Conservation (phyloP, 75 land plant species). For the Sequoiadendron giganteum region DNA sequence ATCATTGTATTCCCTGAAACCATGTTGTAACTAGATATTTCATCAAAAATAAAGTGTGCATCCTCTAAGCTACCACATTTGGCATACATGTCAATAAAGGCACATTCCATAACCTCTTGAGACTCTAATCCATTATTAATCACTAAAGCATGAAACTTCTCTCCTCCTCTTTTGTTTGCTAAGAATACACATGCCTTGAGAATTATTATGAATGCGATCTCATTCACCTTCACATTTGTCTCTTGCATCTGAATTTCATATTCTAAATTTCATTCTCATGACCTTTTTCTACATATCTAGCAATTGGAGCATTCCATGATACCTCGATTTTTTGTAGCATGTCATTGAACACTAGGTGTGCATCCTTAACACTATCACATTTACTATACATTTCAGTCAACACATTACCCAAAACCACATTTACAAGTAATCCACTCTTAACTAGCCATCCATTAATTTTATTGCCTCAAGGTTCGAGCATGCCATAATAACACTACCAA, state of each 20-base stretch:
- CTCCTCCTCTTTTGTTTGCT: constrained; percentile 20
- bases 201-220: constrained; percentile 21
- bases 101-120: constrained; percentile 15
- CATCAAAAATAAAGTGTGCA: constrained; percentile 42
- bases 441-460: constrained; percentile 13
- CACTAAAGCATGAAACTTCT: constrained; percentile 21
- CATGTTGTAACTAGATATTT: constrained; percentile 40
- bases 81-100: constrained; percentile 41
- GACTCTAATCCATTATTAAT: constrained; percentile 18
- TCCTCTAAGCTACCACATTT: constrained; percentile 34
- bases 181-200: constrained; percentile 33
- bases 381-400: constrained; percentile 23
- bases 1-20: constrained; percentile 58
- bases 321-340: constrained; percentile 10
- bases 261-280: constrained; percentile 15
- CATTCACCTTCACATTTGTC: constrained; percentile 17
- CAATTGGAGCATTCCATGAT: constrained; percentile 41
- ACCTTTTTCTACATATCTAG: constrained; percentile 24
- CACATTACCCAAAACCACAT: constrained; percentile 13
- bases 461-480: constrained; percentile 4
- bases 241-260: constrained; percentile 24
- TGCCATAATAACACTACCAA: constrained; percentile 16
- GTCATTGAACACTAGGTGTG: constrained; percentile 14
- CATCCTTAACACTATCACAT: constrained; percentile 16
- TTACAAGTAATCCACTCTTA: background rate